phyloP scores from a whole-genome alignment of 306 rosid species.

The Vigna nakashimae region DNA sequence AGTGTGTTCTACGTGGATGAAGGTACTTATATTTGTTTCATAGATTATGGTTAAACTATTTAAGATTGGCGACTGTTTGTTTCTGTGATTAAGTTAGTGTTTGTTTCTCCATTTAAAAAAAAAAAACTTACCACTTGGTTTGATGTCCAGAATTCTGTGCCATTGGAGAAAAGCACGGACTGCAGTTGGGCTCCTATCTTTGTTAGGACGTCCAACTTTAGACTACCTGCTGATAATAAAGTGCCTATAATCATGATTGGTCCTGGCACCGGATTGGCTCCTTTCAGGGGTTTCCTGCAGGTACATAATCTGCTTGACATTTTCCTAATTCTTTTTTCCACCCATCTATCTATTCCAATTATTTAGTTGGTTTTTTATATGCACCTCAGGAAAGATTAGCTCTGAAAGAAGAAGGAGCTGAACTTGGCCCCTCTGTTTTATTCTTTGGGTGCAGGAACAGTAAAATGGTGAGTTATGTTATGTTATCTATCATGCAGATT shows the following conservation, averaged over 20 bases:
- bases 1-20: constrained; percentile 98
- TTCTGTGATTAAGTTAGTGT: not conserved
- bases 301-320: constrained; percentile 53
- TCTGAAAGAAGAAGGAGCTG: constrained; percentile 76
- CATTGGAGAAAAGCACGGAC: constrained; percentile 70
- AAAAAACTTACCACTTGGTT: constrained; percentile 24
- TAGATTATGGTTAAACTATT: constrained; percentile 21
- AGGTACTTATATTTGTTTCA: constrained; percentile 61
- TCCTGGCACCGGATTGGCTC: constrained; percentile 99
- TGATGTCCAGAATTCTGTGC: constrained; percentile 70
- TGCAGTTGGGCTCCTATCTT: constrained; percentile 94
- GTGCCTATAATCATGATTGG: constrained; percentile 97
- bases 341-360: constrained; percentile 27
- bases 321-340: constrained; percentile 9
- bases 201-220: constrained; percentile 95
- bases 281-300: constrained; percentile 99
- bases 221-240: constrained; percentile 79
- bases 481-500: constrained; percentile 17
- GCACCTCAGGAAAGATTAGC: constrained; percentile 83
- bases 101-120: not conserved
- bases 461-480: constrained; percentile 67
- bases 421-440: constrained; percentile 76
- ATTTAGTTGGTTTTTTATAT: constrained; percentile 30
- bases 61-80: constrained; percentile 2
- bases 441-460: constrained; percentile 97